Evolutionary conservation across 495 filamentous ascomycete species (phyloP).

Genomic region (Glutinoglossum americanum): DNA sequence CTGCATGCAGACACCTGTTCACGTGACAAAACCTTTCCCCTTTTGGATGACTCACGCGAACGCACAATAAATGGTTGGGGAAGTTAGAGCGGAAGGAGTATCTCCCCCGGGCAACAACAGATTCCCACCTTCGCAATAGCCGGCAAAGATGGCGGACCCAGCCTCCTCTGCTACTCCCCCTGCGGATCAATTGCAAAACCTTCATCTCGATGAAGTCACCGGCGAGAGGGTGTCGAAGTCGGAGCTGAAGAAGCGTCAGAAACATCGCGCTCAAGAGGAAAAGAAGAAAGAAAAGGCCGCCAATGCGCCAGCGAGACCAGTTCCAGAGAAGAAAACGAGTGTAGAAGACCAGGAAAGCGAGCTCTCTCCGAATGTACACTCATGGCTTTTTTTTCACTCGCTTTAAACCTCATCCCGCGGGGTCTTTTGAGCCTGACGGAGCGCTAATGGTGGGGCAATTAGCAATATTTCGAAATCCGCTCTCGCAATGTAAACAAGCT

Average conservation of each 20-base stretch:
- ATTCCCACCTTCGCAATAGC: not conserved
- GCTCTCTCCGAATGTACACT: slow-evolving; percentile 62
- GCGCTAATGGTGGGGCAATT: slow-evolving; percentile 2
- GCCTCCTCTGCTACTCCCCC: slow-evolving; percentile 12
- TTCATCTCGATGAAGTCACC: slow-evolving; percentile 65
- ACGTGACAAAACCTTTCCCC: not conserved
- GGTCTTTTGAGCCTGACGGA: not conserved
- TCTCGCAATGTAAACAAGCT: slow-evolving; percentile 69
- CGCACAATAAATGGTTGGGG: not conserved
- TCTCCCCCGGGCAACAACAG: not conserved
- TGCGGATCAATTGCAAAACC: slow-evolving; percentile 42
- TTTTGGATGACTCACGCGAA: not conserved
- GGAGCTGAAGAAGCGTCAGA: slow-evolving; percentile 88
- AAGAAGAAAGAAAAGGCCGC: slow-evolving; percentile 77
- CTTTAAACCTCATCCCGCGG: not conserved
- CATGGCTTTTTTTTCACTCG: not conserved
- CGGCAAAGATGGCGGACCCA: slow-evolving; percentile 29
- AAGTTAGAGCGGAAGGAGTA: not conserved
- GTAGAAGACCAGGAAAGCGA: slow-evolving; percentile 50
- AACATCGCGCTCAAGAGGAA: slow-evolving; percentile 65
- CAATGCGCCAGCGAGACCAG: slow-evolving; percentile 41
- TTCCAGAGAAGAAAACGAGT: slow-evolving; percentile 44
- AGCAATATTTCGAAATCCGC: slow-evolving; percentile 98
- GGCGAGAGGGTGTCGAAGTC: slow-evolving; percentile 67
- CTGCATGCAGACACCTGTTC: not conserved